Conservation (phyloP, 225 moss, liverwort and hornwort species). For the Pseudoscleropodium purum region DNA sequence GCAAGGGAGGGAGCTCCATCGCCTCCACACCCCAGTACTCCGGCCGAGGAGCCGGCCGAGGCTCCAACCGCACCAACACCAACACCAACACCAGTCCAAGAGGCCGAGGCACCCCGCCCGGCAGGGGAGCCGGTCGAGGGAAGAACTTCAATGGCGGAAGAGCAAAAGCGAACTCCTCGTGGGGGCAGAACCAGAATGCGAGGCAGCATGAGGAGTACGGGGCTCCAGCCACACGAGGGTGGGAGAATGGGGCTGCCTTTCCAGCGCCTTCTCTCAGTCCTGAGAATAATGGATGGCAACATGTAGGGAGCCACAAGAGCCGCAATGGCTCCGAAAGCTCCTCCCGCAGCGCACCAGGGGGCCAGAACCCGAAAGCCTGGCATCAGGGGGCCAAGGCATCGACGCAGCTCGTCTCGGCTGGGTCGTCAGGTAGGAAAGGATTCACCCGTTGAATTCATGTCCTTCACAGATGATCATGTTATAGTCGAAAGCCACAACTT, state of each 20-base stretch:
- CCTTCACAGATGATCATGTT: neutral
- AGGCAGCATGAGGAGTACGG: conserved; percentile 8
- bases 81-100: conserved; percentile 4
- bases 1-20: conserved; percentile 10
- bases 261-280: neutral
- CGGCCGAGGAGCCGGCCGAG: conserved; percentile 16
- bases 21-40: neutral
- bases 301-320: conserved; percentile 4
- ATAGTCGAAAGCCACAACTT: neutral
- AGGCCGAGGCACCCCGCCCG: neutral
- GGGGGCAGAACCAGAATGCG: conserved; percentile 21
- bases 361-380: conserved; percentile 16
- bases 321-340: conserved; percentile 29
- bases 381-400: conserved; percentile 47
- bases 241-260: conserved; percentile 6
- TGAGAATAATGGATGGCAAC: conserved; percentile 32
- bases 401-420: conserved; percentile 16
- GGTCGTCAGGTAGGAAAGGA: conserved; percentile 4
- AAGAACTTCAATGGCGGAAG: conserved; percentile 13
- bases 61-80: neutral
- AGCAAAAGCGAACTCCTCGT: neutral
- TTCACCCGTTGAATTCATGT: neutral
- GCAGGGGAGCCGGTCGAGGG: conserved; percentile 13
- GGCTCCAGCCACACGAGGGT: neutral
- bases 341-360: conserved; percentile 18